Base-by-base conservation (phyloP, 768 basidiomycete species). In the Mycena chlorophos region DNA sequence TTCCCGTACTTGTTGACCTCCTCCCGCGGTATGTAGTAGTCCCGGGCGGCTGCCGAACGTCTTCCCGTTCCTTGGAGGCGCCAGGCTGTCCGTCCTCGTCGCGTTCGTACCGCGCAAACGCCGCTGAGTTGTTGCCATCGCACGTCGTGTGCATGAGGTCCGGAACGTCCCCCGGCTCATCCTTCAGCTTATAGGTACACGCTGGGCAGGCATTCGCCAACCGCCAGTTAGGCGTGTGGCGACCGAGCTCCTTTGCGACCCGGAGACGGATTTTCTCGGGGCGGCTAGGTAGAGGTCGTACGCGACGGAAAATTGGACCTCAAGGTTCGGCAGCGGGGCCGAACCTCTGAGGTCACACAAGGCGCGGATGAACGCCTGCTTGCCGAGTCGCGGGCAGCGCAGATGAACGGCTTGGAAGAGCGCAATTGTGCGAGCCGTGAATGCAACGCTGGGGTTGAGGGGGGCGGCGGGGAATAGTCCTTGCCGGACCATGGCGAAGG, bases 221-320 rank as follows among this genome's bases (percentile, higher is more conserved):
- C 3, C 66, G 56, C 71, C 73, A 78, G 31, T 74, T 46, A 0
- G 67, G 63, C 1, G 42, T 37, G 43, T 71, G 60, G 0, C 65
- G 58, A 1, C 65, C 66, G n/a, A 78, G 65, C 10, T 55, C 64
- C 13, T 16, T 20, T 2, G 55, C 25, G 19, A 74, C 62, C 0
- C 37, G 49, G 2, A 23, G 13, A 22, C 70, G 52, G 16, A 74
- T 61, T 0, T 1, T 6, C 1, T 57, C 52, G 0, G 45, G 4
- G 75, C 67, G 0, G 47, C 20, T 13, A 78, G 67, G 52, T 75
- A 77, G 0, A 68, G 49, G 43, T 77, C 72, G 51, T 70, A 75
- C 16, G 71, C 58, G 27, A 69, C 63, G 1, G 68, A 59, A 20
- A 78, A 57, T 17, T 49, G 48, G 5, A 6, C n/a, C 14, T 14